Evolutionary conservation across 2,329 filamentous ascomycete genomes (phyloP).

Genomic region (Trichoderma breve): DNA sequence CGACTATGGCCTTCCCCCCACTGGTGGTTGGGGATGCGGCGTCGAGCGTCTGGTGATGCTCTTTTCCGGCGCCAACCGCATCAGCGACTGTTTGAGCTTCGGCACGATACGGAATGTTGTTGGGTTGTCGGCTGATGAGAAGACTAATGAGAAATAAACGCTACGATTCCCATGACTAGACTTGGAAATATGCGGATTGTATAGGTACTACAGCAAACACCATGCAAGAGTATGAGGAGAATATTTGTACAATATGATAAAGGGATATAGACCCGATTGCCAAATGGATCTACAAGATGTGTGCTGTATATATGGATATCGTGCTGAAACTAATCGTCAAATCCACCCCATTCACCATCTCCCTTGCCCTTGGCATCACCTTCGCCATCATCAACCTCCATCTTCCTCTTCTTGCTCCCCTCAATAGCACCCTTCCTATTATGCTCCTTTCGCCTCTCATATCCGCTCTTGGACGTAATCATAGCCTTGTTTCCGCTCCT

Average conservation of each 20-base stretch:
- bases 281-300: neutral
- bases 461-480: slow-evolving; percentile 83
- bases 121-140: slow-evolving; percentile 43
- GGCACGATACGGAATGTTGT: slow-evolving; percentile 74
- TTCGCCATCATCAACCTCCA: slow-evolving; percentile 28
- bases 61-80: slow-evolving; percentile 73
- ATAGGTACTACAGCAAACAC: neutral
- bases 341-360: slow-evolving; percentile 48
- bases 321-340: slow-evolving; percentile 41
- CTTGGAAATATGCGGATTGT: neutral
- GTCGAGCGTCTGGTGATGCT: slow-evolving; percentile 91
- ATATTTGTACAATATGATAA: neutral
- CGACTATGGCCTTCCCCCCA: slow-evolving; percentile 89
- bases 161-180: neutral
- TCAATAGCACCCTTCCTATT: slow-evolving; percentile 63
- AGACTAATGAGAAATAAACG: slow-evolving; percentile 25
- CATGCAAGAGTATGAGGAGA: neutral
- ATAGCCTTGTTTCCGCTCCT: slow-evolving; percentile 48
- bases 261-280: neutral
- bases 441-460: slow-evolving; percentile 66
- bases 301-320: slow-evolving; percentile 2
- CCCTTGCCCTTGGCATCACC: slow-evolving; percentile 19
- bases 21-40: slow-evolving; percentile 94
- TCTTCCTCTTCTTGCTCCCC: slow-evolving; percentile 57
- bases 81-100: slow-evolving; percentile 85